A percentile compares a stretch with the other conserved stretches of the same genome.
Evolutionary conservation across 768 basidiomycete genomes (phyloP).

Genomic region (Leccinellum rugosiceps): DNA sequence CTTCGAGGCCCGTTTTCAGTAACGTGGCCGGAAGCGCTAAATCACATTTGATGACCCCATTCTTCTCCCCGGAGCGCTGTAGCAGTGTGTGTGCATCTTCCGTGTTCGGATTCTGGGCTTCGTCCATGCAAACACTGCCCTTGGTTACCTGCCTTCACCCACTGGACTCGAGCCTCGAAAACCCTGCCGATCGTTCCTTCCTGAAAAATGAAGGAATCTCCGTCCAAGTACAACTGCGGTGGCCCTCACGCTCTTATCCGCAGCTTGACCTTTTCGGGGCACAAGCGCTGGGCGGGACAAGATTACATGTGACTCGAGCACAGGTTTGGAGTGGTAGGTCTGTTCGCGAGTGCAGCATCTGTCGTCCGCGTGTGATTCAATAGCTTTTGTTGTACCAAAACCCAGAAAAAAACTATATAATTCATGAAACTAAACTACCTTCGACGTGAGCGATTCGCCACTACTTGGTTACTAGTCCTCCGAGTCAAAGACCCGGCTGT

Average conservation of each 20-base stretch:
- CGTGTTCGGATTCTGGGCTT: conserved; percentile 9
- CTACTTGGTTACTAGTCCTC: no score
- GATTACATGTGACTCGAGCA: conserved; percentile 8
- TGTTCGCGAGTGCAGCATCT: conserved; percentile 3
- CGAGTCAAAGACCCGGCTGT: no score
- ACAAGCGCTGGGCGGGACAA: not conserved
- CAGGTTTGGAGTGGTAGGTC: conserved; percentile 6
- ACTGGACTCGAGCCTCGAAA: not conserved
- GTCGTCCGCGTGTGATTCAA: conserved; percentile 2
- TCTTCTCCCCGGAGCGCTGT: not conserved
- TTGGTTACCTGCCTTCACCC: not conserved
- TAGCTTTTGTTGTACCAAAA: conserved; percentile 12
- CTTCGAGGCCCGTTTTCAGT: conserved; percentile 5
- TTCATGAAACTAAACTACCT: not conserved
- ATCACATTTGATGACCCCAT: conserved; percentile 2
- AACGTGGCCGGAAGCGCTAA: conserved; percentile 8
- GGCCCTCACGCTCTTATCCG: not conserved
- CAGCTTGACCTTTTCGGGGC: not conserved
- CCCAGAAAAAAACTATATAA: conserved; percentile 4
- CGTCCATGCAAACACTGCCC: conserved; percentile 4
- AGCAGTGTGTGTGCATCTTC: conserved; percentile 9
- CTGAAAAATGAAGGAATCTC: not conserved
- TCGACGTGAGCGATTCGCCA: no score
- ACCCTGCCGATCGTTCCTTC: not conserved
- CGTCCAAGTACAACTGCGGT: not conserved